Base-by-base conservation (phyloP, 2,329 filamentous ascomycete genomes). In the Aspergillus sp. region DNA sequence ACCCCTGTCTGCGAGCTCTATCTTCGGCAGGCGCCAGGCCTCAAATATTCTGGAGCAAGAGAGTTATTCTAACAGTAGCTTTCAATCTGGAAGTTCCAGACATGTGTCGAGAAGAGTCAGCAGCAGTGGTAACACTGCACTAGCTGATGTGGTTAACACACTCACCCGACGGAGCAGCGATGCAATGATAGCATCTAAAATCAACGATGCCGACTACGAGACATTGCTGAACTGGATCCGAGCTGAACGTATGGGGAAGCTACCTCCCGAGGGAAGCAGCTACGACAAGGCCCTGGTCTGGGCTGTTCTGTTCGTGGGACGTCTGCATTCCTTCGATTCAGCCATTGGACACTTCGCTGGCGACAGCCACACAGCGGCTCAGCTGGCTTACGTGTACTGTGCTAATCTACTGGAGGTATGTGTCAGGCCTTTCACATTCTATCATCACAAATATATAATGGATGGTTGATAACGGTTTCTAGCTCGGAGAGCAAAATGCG, bases 301-400 rank as follows among this genome's bases (percentile, higher is more conserved):
- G 73, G 75, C 76, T 0, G 67, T 72, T 47, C 62, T 78, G 2
- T 79, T 78, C 36, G 66, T 77, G 15, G 75, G 77, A 41, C 64
- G 75, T 1, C 52, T 78, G 42, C 68, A 78, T 57, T 72, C 71
- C 0, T 78, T 78, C 47, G 73, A 77, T 41, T 36, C 64, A 5
- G 73, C 68, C 3, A 73, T 77, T 39, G 68, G 71, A 39, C 62
- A 71, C 8, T 77, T 78, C 54, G 75, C 71, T 0, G 70, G 70
- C 1, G 75, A 76, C 36, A 76, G 73, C 58, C 70, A 72, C 23
- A 59, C 74, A 10, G 82, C 81, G 8, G 78, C 81, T 5, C 72
- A 80, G 30, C 68, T 84, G n/a, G 81, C 80, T 3, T 83, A 82
- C 66, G 79, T 77, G 5, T 76, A 81, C 64, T 81, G 79, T 36